A percentile compares a stretch with the other conserved stretches of the same genome.
Evolutionary conservation across 2,329 filamentous ascomycete genomes (phyloP).

Genomic region (Aureobasidium sp.): DNA sequence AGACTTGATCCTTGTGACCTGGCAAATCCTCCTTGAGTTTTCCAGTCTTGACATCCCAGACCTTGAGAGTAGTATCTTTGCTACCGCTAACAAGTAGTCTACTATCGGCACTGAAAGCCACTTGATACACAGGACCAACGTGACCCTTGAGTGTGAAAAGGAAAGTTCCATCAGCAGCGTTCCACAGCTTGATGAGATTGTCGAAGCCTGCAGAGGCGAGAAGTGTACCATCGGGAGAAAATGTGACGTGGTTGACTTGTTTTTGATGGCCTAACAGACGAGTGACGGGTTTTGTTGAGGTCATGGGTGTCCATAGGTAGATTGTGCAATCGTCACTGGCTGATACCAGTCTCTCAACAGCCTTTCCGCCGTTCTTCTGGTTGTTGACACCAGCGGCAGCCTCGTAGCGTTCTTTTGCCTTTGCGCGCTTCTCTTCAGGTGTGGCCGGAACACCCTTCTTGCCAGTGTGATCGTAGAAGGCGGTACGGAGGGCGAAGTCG

Average conservation of each 20-base stretch:
- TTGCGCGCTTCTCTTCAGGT: conserved; percentile 60
- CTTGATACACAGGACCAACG: conserved; percentile 85
- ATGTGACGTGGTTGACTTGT: conserved; percentile 90
- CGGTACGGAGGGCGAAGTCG: conserved; percentile 79
- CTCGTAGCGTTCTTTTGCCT: conserved; percentile 75
- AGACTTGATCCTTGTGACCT: conserved; percentile 87
- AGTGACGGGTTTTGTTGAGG: conserved; percentile 74
- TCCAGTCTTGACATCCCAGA: conserved; percentile 82
- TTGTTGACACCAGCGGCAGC: conserved; percentile 61
- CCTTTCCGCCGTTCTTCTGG: conserved; percentile 47
- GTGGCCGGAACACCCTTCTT: conserved; percentile 55
- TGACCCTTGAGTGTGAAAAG: conserved; percentile 82
- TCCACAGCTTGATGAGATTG: conserved; percentile 92
- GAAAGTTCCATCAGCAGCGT: conserved; percentile 65
- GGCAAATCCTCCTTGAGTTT: conserved; percentile 78
- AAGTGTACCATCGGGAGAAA: conserved; percentile 79
- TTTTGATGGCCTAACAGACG: conserved; percentile 91
- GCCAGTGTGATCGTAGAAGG: conserved; percentile 75
- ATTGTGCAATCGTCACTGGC: conserved; percentile 95
- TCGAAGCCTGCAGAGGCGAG: conserved; percentile 89
- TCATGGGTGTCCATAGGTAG: conserved; percentile 83
- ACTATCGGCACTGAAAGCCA: conserved; percentile 85
- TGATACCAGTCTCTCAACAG: conserved; percentile 78
- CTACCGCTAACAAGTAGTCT: conserved; percentile 78
- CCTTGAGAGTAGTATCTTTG: conserved; percentile 89